Evolutionary conservation across 2,329 filamentous ascomycete species (phyloP), one percentile per base, ranked within the genome.

Genomic region (Catunica adiposa): DNA sequence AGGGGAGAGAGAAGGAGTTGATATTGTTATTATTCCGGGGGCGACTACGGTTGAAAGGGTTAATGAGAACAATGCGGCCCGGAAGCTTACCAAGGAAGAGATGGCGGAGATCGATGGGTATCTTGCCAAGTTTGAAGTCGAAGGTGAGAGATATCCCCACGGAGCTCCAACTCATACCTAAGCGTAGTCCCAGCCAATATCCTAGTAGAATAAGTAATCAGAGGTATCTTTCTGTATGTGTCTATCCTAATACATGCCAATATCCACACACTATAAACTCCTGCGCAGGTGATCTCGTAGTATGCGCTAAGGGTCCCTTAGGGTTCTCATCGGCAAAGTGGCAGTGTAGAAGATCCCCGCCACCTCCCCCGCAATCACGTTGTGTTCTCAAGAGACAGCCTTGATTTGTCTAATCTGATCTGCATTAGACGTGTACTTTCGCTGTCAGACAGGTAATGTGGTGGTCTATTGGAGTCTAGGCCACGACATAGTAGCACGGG

Each of bases 11-110:
- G 78, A 75, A 40, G 72, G 77, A 72, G 76, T 76, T 22, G 65
- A 62, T 15, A 76, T 84, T 59, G 76, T 86, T 53, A 81, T 82
- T 4, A 84, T 86, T 59, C 83, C 82, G 0, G 82, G 82, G 2
- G 76, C 82, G 7, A 78, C 77, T 0, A 78, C 72, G 3, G 69
- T 67, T 8, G 71, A 68, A 38, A 71, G 80, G 22, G 72, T 84
- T 9, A 62, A 69, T n/a, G 82, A 85, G 70, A 86, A 86, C 61
- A 66, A 71, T 31, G 73, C 70, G 58, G 60, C 69, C 37, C 67
- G 80, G 3, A 67, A 73, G 1, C 63, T 82, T 48, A 72, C 67
- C 1, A 68, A 72, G 1, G 70, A 69, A 3, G 79, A 82, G 60
- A 63, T 78, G 64, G 63, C 62, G 4, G 69, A 72, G 60, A 74